Base-by-base conservation (phyloP, 2,329 filamentous ascomycete species). In the Zasmidium cellare region DNA sequence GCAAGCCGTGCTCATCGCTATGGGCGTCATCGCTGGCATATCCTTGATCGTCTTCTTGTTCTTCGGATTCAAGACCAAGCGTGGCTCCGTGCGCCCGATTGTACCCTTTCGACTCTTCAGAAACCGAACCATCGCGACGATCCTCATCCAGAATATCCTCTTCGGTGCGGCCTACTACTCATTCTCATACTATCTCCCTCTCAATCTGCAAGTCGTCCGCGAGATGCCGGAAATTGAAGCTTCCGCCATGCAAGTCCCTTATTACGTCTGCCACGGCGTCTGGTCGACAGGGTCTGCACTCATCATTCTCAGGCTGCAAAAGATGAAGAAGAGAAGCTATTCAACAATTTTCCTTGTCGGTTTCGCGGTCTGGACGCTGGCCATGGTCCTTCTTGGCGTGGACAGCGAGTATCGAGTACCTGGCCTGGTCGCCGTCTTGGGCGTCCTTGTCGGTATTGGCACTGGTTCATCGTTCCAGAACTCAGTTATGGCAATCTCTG, bases 81-180 rank as follows among this genome's bases (percentile, higher is more conserved):
- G 35, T 41, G 35, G 7, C 12, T 14, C 49, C 18, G 50, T 60
- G n/a, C 60, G 65, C n/a, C 63, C 63, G 1, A 61, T 68, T 22
- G 56, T 66, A 2, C 65, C 65, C 0, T 68, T 67, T 59, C 28
- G 53, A 1, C 56, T 68, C 14, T 68, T 67, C 55, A 48, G 55
- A 19, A 67, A 66, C 54, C 47, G 56, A 16, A 65, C 65, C 3
- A 59, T 68, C 31, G 45, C 56, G 3, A 52, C 58, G 3, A 65
- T 68, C 28, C 49, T 60, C 5, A n/a, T 54, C 9, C 66, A 68
- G 55, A 65, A 66, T 44, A 28, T 65, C 35, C 57, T 65, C 44
- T 59, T 67, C 44, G 66, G 65, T 16, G 58, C 59, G 14, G 60
- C 60, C 1, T 68, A 62, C 52, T 67, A 63, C 48, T 56, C 64